These are phyloP conservation scores for Hippophae tibetana DNA, from an alignment of 306 rosid species.

Conservation along the genomic window DNA sequence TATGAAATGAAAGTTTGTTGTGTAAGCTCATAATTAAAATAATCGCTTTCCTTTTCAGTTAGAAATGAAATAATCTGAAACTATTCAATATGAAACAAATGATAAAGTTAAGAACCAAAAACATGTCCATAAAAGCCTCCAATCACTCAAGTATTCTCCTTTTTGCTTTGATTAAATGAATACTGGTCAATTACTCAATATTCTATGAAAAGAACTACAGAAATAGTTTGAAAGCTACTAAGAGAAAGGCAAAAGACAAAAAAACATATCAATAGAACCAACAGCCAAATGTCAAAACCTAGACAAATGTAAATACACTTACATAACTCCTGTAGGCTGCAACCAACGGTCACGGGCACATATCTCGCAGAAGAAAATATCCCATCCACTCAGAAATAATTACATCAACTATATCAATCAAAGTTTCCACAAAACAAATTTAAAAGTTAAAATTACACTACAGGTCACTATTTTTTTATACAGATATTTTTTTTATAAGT, in stretches of 20 bases:
- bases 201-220: too few species aligned
- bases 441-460: too few species aligned
- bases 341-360: conserved; percentile 98
- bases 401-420: conserved; percentile 57
- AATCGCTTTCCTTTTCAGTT: conserved; percentile 3
- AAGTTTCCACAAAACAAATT: neutral
- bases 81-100: neutral
- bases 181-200: too few species aligned
- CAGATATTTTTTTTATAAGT: too few species aligned
- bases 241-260: neutral
- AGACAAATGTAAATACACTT: conserved; percentile 24
- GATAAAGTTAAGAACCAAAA: too few species aligned
- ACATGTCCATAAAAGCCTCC: too few species aligned
- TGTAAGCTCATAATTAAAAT: conserved; percentile 15
- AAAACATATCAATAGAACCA: conserved; percentile 14
- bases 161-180: too few species aligned
- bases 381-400: conserved; percentile 99
- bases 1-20: conserved; percentile 24
- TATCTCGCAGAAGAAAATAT: conserved; percentile 90
- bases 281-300: conserved; percentile 1
- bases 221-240: neutral
- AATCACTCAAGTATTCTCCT: too few species aligned
- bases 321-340: conserved; percentile 94
- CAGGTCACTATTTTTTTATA: too few species aligned
- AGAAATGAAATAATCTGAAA: neutral